Conservation (phyloP, 2,329 filamentous ascomycete genomes). For the Stachybotrys elegans region DNA sequence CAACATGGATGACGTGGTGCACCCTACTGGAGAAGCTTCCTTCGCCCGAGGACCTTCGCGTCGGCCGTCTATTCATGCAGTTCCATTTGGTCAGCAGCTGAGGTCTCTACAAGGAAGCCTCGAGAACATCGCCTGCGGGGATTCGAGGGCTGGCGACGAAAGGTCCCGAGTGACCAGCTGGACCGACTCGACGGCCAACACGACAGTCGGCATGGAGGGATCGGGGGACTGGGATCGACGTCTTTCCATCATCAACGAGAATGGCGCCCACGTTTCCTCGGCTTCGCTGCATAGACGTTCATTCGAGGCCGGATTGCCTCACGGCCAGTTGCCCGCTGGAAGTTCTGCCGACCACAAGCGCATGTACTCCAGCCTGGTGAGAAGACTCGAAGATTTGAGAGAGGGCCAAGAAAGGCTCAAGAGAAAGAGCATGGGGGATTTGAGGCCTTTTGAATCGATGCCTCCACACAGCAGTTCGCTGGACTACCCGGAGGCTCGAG, state of each 20-base stretch:
- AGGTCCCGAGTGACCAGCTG: slow-evolving; percentile 69
- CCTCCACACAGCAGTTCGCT: slow-evolving; percentile 12
- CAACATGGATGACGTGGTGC: slow-evolving; percentile 24
- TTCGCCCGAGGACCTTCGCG: slow-evolving; percentile 39
- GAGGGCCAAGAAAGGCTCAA: slow-evolving; percentile 5
- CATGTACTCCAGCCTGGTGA: slow-evolving; percentile 62
- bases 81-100: slow-evolving; percentile 39
- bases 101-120: slow-evolving; percentile 51
- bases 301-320: slow-evolving; percentile 8
- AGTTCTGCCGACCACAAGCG: slow-evolving; percentile 48
- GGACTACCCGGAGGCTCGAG: slow-evolving; percentile 6
- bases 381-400: slow-evolving; percentile 40
- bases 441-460: slow-evolving; percentile 1
- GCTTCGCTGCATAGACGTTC: too few relatives aligned
- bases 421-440: slow-evolving; percentile 3
- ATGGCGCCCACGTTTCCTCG: slow-evolving; percentile 32
- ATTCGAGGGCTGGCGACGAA: slow-evolving; percentile 37
- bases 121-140: slow-evolving; percentile 40
- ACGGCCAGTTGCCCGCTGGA: slow-evolving; percentile 18
- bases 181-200: slow-evolving; percentile 58
- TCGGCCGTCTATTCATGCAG: slow-evolving; percentile 44
- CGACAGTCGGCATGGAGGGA: slow-evolving; percentile 38
- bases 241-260: slow-evolving; percentile 61
- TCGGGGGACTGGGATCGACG: slow-evolving; percentile 43
- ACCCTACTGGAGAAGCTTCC: too few relatives aligned